A percentile compares a stretch with the other conserved stretches of the same genome.
Conservation (phyloP, 2,329 filamentous ascomycete species). For the Aspergillus sp. region DNA sequence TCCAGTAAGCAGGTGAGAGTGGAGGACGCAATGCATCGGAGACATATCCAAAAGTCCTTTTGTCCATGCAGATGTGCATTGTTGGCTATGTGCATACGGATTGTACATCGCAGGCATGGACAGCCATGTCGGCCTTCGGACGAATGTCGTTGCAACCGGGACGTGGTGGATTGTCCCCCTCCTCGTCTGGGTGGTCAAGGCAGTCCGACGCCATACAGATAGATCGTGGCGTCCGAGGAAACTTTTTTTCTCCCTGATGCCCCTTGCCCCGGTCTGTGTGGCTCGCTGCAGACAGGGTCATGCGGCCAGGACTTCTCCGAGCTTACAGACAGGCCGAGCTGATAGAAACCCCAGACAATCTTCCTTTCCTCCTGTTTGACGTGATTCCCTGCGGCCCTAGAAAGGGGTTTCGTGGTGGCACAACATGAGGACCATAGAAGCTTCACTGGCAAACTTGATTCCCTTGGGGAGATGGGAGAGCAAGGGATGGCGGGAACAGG, state of each 20-base stretch:
- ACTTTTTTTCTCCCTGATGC: not conserved
- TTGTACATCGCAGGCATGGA: not conserved
- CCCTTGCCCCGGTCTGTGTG: not conserved
- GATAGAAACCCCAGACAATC: too few relatives aligned
- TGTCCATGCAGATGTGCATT: conserved; percentile 3
- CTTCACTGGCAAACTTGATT: not conserved
- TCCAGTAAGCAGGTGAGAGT: conserved; percentile 8
- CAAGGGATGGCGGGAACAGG: conserved; percentile 13
- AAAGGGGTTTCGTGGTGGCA: not conserved
- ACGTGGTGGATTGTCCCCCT: not conserved
- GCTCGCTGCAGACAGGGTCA: not conserved
- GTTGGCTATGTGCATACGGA: conserved; percentile 4
- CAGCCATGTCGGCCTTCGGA: not conserved
- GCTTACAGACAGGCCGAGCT: too few relatives aligned
- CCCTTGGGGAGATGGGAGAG: conserved; percentile 4
- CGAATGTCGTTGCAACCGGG: not conserved
- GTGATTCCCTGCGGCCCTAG: not conserved
- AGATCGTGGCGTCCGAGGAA: conserved; percentile 8
- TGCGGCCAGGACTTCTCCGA: too few relatives aligned
- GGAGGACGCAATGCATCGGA: conserved; percentile 11
- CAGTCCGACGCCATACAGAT: conserved; percentile 6
- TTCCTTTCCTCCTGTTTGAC: not conserved
- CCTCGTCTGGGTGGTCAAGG: not conserved
- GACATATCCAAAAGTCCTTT: conserved; percentile 16
- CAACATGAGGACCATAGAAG: not conserved